These are phyloP conservation scores for Cryoendolithus antarcticus DNA, from an alignment of 2,329 filamentous ascomycete species.

Conservation along the genomic window DNA sequence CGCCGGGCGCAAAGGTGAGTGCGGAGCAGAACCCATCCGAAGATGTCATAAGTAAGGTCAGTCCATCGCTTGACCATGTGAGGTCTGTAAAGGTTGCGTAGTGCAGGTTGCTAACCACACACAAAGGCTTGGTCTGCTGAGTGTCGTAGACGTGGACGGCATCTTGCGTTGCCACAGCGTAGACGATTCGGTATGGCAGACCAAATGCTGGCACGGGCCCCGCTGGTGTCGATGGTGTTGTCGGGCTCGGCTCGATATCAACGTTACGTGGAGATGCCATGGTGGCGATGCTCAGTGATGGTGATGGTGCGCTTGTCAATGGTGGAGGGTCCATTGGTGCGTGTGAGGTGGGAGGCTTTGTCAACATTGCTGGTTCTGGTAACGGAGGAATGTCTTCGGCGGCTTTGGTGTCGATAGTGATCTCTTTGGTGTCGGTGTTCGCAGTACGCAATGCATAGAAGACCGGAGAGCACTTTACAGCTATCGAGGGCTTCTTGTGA, in stretches of 20 bases:
- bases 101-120: conserved; percentile 91
- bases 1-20: conserved; percentile 68
- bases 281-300: conserved; percentile 38
- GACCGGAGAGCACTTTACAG: conserved; percentile 84
- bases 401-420: conserved; percentile 83
- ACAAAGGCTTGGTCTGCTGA: conserved; percentile 77
- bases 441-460: conserved; percentile 69
- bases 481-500: conserved; percentile 95
- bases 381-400: conserved; percentile 75
- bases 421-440: conserved; percentile 62
- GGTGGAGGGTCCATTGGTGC: conserved; percentile 77
- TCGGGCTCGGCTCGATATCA: conserved; percentile 40
- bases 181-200: conserved; percentile 85
- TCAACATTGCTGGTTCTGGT: conserved; percentile 61
- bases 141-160: conserved; percentile 92
- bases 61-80: conserved; percentile 72
- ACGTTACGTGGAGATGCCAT: conserved; percentile 39
- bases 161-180: conserved; percentile 94
- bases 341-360: conserved; percentile 44
- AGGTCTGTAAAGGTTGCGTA: conserved; percentile 96
- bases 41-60: conserved; percentile 83
- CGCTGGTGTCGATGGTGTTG: conserved; percentile 37
- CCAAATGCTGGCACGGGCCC: conserved; percentile 56
- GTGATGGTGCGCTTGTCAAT: conserved; percentile 34
- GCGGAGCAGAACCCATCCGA: conserved; percentile 96